A percentile compares a stretch with the other conserved stretches of the same genome.
Evolutionary conservation across 2,329 filamentous ascomycete genomes (phyloP).

Genomic region (Zelopaecilomyces penicillatus): DNA sequence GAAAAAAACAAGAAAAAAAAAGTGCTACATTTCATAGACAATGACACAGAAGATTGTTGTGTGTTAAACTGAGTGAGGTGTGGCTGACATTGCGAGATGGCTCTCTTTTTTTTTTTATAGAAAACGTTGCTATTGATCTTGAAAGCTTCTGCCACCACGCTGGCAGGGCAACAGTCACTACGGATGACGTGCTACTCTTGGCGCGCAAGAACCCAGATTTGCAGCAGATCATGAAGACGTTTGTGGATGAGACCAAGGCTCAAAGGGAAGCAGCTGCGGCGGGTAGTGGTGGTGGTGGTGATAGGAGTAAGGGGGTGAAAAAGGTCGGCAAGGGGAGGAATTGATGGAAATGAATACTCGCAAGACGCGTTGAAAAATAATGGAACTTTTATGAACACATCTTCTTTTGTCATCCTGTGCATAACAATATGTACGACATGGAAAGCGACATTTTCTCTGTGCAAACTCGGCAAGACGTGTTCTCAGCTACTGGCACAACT

Average conservation of each 20-base stretch:
- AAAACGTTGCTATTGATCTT: slow-evolving; percentile 48
- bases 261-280: slow-evolving; percentile 21
- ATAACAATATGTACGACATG: too few species aligned
- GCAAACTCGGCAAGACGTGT: too few species aligned
- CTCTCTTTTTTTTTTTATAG: slow-evolving; percentile 21
- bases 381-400: too few species aligned
- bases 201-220: slow-evolving; percentile 81
- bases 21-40: not conserved
- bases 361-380: too few species aligned
- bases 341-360: too few species aligned
- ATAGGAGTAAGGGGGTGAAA: slow-evolving; percentile 14
- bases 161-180: slow-evolving; percentile 68
- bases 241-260: slow-evolving; percentile 53
- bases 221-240: slow-evolving; percentile 62
- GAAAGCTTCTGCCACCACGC: slow-evolving; percentile 63
- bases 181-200: slow-evolving; percentile 81
- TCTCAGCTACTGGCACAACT: too few species aligned
- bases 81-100: not conserved
- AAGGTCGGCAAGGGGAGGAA: not conserved
- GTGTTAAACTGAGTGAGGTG: not conserved
- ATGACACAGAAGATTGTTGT: not conserved
- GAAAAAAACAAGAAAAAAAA: not conserved
- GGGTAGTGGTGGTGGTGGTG: slow-evolving; percentile 24
- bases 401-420: too few species aligned
- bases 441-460: too few species aligned